A percentile compares a stretch with the other conserved stretches of the same genome.
Evolutionary conservation across 306 rosid genomes (phyloP).

Genomic region (Mimosa pudica): DNA sequence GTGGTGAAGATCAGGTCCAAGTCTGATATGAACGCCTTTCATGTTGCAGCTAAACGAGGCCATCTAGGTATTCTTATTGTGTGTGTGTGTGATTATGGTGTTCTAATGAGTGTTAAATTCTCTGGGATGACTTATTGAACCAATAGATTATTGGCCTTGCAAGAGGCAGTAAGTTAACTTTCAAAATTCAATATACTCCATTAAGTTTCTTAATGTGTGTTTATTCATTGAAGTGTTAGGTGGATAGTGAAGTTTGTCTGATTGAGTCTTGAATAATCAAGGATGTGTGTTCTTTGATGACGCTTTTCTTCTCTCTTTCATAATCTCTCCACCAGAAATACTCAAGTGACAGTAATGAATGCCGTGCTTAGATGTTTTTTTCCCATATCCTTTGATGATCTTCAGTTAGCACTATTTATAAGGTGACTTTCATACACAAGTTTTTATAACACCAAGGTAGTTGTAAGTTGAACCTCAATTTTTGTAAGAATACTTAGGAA

Average conservation of each 20-base stretch:
- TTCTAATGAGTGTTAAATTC: neutral
- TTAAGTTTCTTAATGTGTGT: conserved; percentile 8
- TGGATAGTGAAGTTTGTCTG: neutral
- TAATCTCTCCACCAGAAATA: neutral
- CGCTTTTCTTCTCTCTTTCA: neutral
- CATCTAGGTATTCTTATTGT: conserved; percentile 59
- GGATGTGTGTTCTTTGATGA: neutral
- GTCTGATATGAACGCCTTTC: conserved; percentile 83
- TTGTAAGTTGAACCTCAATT: conserved; percentile 7
- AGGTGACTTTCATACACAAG: conserved; percentile 4
- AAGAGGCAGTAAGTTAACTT: neutral
- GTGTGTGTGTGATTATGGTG: neutral
- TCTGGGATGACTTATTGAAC: neutral
- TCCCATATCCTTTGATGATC: neutral
- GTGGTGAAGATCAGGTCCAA: conserved; percentile 77
- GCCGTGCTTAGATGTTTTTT: neutral
- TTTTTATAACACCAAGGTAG: conserved; percentile 13
- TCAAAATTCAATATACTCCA: neutral
- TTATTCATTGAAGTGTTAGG: conserved; percentile 1
- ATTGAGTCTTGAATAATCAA: neutral
- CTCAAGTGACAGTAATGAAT: neutral
- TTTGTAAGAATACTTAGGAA: neutral
- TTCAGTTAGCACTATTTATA: neutral
- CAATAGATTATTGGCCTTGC: neutral
- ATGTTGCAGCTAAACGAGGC: conserved; percentile 86